phyloP scores from a whole-genome alignment of 805 yeast genomes.

The Dipodascopsis uninucleata region DNA sequence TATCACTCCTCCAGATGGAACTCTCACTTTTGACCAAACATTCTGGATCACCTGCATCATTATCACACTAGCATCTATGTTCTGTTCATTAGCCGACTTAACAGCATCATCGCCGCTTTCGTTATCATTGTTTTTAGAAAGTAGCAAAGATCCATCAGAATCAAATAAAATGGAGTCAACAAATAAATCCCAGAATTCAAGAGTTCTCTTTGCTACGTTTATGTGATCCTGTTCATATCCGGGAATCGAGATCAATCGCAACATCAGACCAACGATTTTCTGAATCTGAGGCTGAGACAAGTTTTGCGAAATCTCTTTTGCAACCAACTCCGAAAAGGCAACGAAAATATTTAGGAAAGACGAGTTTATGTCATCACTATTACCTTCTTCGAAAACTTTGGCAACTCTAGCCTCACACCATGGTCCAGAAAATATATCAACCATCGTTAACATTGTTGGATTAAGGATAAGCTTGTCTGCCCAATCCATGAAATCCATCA shows the following conservation, averaged over 20 bases:
- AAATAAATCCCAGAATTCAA: conserved; percentile 29
- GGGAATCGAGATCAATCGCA: conserved; percentile 8
- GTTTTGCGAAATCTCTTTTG: conserved; percentile 9
- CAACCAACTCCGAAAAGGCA: conserved; percentile 23
- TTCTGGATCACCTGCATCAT: conserved; percentile 29
- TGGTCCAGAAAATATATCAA: conserved; percentile 11
- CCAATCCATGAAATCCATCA: conserved; percentile 24
- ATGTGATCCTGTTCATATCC: conserved; percentile 26
- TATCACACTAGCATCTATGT: conserved; percentile 3
- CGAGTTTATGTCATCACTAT: conserved; percentile 32
- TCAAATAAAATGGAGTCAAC: conserved; percentile 20
- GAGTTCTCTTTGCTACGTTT: conserved; percentile 15
- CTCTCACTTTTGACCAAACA: conserved; percentile 25
- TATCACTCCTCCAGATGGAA: conserved; percentile 5
- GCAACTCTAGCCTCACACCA: conserved; percentile 33
- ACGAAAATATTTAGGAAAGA: conserved; percentile 19
- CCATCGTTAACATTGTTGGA: conserved; percentile 2
- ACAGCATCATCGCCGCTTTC: neutral
- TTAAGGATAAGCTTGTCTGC: conserved; percentile 14
- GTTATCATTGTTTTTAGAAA: neutral
- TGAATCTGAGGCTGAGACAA: conserved; percentile 2
- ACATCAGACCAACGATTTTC: conserved; percentile 12
- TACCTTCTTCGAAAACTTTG: conserved; percentile 36
- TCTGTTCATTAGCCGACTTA: neutral
- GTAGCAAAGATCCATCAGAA: conserved; percentile 5